phyloP scores from a whole-genome alignment of 2,329 filamentous ascomycete species.

The Stagonosporopsis vannaccii region DNA sequence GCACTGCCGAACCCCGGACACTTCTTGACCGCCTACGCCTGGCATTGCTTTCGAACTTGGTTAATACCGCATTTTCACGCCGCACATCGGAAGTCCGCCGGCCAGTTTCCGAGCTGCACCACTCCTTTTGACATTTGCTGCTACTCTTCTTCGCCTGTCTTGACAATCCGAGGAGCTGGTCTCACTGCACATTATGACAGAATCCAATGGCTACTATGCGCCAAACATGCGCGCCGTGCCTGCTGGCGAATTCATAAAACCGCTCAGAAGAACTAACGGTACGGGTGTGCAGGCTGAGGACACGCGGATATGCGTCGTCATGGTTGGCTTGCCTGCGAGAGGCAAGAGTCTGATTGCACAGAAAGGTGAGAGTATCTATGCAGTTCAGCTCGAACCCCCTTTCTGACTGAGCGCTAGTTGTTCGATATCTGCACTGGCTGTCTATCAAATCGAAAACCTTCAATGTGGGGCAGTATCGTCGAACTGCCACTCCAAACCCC shows the following conservation, averaged over 20 bases:
- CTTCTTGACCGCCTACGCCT: constrained; percentile 29
- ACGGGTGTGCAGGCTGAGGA: constrained; percentile 88
- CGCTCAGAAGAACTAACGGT: constrained; percentile 61
- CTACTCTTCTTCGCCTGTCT: constrained; percentile 25
- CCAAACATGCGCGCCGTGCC: constrained; percentile 51
- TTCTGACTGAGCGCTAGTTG: constrained; percentile 41
- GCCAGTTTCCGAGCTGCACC: constrained; percentile 39
- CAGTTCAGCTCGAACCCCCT: background rate
- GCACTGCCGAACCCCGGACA: constrained; percentile 11
- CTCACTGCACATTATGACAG: constrained; percentile 39
- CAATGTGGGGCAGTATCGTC: constrained; percentile 96
- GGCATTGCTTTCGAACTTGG: constrained; percentile 3
- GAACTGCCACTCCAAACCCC: constrained; percentile 86
- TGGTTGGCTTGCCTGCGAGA: constrained; percentile 94
- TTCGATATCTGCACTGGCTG: constrained; percentile 92
- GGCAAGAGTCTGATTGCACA: constrained; percentile 98
- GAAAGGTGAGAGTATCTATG: constrained; percentile 71
- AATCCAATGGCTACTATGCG: constrained; percentile 48
- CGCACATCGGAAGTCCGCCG: constrained; percentile 41
- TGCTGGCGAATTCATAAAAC: constrained; percentile 54
- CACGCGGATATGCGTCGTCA: constrained; percentile 95
- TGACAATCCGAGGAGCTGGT: constrained; percentile 34
- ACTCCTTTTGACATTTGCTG: constrained; percentile 25
- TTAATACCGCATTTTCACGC: constrained; percentile 25
- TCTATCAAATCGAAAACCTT: constrained; percentile 93